Evolutionary conservation across 306 rosid species (phyloP).

Genomic region (Erythrophleum fordii): DNA sequence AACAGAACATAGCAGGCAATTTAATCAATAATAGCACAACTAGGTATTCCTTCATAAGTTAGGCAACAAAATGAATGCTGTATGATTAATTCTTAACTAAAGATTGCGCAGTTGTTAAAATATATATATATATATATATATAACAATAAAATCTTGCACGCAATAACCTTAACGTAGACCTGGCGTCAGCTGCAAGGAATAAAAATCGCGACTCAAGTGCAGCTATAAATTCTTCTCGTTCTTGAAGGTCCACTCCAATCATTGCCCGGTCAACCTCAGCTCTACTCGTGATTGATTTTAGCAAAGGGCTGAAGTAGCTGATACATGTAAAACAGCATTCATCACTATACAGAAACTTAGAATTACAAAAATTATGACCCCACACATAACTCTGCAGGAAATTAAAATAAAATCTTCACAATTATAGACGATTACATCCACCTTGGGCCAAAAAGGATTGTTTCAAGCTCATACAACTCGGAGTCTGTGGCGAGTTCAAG

Average conservation of each 20-base stretch:
- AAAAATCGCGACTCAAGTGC: constrained; percentile 85
- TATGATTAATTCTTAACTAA: background rate
- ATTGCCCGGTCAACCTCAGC: constrained; percentile 63
- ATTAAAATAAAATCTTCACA: background rate
- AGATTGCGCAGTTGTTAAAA: background rate
- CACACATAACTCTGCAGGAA: background rate
- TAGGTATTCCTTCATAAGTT: background rate
- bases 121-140: background rate
- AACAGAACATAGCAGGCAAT: background rate
- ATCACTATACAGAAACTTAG: background rate
- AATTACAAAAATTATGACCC: constrained; percentile 16
- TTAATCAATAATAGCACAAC: background rate
- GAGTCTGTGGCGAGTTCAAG: constrained; percentile 88
- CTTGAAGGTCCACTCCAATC: constrained; percentile 77
- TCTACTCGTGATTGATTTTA: constrained; percentile 67
- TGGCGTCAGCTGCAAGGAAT: constrained; percentile 92
- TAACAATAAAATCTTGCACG: background rate
- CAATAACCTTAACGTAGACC: constrained; percentile 76
- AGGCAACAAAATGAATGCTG: background rate
- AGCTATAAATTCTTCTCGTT: constrained; percentile 68
- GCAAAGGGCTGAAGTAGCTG: constrained; percentile 95
- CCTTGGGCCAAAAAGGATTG: constrained; percentile 92
- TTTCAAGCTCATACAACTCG: constrained; percentile 76
- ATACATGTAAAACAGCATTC: background rate
- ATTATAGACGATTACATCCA: background rate